Evolutionary conservation across 1,139 yeast genomes (phyloP).

Genomic region (Saccharomycopsis crataegensis): DNA sequence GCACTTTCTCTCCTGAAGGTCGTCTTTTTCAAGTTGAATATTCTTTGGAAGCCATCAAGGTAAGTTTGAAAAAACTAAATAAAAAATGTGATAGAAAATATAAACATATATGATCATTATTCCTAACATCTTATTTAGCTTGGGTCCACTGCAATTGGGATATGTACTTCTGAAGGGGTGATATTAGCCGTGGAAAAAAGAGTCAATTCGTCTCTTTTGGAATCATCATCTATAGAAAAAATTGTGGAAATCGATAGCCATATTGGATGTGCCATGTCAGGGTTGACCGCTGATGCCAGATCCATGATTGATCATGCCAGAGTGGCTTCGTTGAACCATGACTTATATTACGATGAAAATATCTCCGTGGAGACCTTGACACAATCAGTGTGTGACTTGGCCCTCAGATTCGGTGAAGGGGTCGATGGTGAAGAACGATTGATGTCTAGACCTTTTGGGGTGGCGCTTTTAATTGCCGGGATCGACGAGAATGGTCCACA

Average conservation of each 20-base stretch:
- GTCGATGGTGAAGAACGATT: slow-evolving; percentile 95
- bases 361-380: slow-evolving; percentile 91
- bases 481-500: slow-evolving; percentile 91
- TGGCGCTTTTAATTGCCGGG: slow-evolving; percentile 93
- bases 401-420: slow-evolving; percentile 96
- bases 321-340: slow-evolving; percentile 83
- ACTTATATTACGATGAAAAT: slow-evolving; percentile 84
- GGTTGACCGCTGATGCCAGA: slow-evolving; percentile 97
- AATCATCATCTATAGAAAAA: slow-evolving; percentile 90
- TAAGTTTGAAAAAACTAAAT: slow-evolving; percentile 26
- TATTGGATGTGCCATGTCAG: slow-evolving; percentile 98
- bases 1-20: slow-evolving; percentile 98
- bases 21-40: slow-evolving; percentile 97
- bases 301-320: slow-evolving; percentile 98
- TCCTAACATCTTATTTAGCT: slow-evolving; percentile 28
- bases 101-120: background rate
- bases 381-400: slow-evolving; percentile 94
- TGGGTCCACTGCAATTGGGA: slow-evolving; percentile 97
- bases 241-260: slow-evolving; percentile 91
- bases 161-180: slow-evolving; percentile 94
- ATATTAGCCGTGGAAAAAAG: slow-evolving; percentile 95
- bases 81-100: background rate
- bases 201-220: slow-evolving; percentile 87
- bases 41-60: slow-evolving; percentile 93
- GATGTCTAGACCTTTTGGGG: slow-evolving; percentile 99